Evolutionary conservation across 2,329 filamentous ascomycete species (phyloP), one percentile per base, ranked within the genome.

Genomic region (Didymellaceae sp.): DNA sequence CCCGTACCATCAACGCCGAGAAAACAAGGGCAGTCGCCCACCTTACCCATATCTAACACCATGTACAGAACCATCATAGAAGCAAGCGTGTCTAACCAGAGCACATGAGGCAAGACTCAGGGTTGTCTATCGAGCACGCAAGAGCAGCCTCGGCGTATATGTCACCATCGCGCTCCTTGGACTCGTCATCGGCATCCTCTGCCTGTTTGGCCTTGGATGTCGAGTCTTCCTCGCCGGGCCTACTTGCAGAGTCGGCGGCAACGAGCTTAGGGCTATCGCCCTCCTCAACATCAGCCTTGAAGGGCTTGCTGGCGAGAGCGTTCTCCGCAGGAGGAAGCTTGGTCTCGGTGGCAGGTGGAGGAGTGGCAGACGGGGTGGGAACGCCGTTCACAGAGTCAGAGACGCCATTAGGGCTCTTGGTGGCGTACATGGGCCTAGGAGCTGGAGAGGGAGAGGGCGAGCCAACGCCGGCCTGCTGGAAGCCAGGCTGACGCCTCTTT

Each of bases 71-170:
- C 13, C 49, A 40, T 26, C 40, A 17, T 53, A 33, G 13, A 34
- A 39, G 20, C 28, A 47, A 28, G 8, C 20, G 33, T 24, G n/a
- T 51, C 75, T 83, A 97, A 80, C 92, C 93, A 77, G 90, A 95
- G 86, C 94, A 99, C 94, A 99, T 97, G 59, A 96, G 74, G 74
- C 94, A 99, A 38, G 88, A 82, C 74, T 99, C 94, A 63, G 88
- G 91, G 80, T 97, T 97, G 72, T 97, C 92, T 74, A 99, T 97
- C 78, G 92, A 97, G 81, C 94, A 99, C 66, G 87, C 85, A 72
- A 99, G 80, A 13, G 90, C 92, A 51, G 92, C 90, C 63, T 97
- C 90, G 0, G 93, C 93, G 75, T 96, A 99, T 64, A 99, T 99
- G 72, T 99, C 93, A 41, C 85, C 85, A 74, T 97, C 92, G 9